These are phyloP conservation scores for Phaeosphaeriaceae sp. DNA, from an alignment of 2,329 filamentous ascomycete genomes.

Conservation along the genomic window DNA sequence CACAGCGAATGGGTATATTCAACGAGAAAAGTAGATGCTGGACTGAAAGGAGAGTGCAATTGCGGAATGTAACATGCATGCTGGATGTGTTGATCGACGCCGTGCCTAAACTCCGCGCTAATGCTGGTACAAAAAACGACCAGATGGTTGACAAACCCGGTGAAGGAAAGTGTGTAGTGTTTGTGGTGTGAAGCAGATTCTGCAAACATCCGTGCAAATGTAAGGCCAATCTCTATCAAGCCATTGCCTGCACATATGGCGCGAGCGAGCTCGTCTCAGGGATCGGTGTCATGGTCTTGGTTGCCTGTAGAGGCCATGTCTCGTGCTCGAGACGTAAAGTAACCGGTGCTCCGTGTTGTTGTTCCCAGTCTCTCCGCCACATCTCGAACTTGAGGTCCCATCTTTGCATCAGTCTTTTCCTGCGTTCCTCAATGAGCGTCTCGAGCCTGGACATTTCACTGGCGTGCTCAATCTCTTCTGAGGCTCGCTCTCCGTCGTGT, in stretches of 20 bases:
- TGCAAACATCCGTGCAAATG: background rate
- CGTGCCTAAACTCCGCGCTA: background rate
- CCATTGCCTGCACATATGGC: conserved; percentile 20
- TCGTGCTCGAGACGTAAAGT: conserved; percentile 33
- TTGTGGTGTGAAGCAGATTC: background rate
- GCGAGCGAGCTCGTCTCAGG: conserved; percentile 32
- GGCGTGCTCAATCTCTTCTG: conserved; percentile 39
- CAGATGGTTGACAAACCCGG: background rate
- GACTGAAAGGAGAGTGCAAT: background rate
- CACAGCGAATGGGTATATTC: background rate
- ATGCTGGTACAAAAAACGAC: background rate
- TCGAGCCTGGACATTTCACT: conserved; percentile 47
- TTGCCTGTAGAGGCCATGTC: conserved; percentile 34
- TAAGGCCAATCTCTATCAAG: background rate
- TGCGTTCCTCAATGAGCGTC: conserved; percentile 38
- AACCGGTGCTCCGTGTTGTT: conserved; percentile 29
- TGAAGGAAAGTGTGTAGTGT: background rate
- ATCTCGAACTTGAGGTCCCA: conserved; percentile 52
- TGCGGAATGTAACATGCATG: background rate
- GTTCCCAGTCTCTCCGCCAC: conserved; percentile 46
- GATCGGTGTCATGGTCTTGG: conserved; percentile 19
- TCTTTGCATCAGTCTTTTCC: conserved; percentile 39
- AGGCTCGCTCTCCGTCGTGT: conserved; percentile 42
- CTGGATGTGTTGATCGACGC: background rate
- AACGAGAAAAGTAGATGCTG: background rate